phyloP scores from a whole-genome alignment of 352 stramenopile species.

The Phytophthora macrochlamydospora region DNA sequence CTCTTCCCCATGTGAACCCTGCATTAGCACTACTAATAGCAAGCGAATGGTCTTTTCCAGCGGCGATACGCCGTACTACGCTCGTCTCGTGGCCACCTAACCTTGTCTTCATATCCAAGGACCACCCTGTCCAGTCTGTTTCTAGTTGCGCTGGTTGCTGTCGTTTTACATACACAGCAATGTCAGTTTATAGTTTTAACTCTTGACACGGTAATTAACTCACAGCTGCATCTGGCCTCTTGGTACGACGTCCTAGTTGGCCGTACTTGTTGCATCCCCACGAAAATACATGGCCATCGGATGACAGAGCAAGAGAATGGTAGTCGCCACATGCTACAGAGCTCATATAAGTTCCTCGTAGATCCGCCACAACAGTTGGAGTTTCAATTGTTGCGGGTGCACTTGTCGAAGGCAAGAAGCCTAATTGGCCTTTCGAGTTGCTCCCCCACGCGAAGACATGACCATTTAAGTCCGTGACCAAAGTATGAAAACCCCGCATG shows the following conservation, averaged over 20 bases:
- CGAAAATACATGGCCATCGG: conserved; percentile 62
- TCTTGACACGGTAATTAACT: conserved; percentile 6
- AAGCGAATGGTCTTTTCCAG: conserved; percentile 70
- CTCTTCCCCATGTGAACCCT: conserved; percentile 74
- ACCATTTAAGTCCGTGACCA: conserved; percentile 73
- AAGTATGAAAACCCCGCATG: conserved; percentile 76
- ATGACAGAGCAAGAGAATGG: conserved; percentile 72
- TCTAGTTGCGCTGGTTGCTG: conserved; percentile 55
- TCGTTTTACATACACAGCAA: background rate
- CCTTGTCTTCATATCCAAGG: conserved; percentile 38
- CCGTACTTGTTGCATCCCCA: conserved; percentile 78
- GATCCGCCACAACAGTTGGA: conserved; percentile 45
- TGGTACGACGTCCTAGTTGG: conserved; percentile 56
- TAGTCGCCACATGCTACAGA: conserved; percentile 73
- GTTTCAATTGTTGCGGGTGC: conserved; percentile 31
- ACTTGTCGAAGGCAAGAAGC: conserved; percentile 34
- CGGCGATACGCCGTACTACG: conserved; percentile 59
- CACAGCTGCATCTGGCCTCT: conserved; percentile 49
- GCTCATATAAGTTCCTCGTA: conserved; percentile 66
- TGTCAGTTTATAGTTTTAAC: conserved; percentile 7
- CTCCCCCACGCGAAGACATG: conserved; percentile 79
- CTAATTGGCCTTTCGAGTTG: conserved; percentile 58
- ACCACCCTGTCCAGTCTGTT: conserved; percentile 44
- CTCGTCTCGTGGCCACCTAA: conserved; percentile 20
- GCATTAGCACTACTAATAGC: conserved; percentile 58